These are phyloP conservation scores for Malassezia japonica DNA, from an alignment of 1,284 basidiomycete genomes.

Conservation along the genomic window DNA sequence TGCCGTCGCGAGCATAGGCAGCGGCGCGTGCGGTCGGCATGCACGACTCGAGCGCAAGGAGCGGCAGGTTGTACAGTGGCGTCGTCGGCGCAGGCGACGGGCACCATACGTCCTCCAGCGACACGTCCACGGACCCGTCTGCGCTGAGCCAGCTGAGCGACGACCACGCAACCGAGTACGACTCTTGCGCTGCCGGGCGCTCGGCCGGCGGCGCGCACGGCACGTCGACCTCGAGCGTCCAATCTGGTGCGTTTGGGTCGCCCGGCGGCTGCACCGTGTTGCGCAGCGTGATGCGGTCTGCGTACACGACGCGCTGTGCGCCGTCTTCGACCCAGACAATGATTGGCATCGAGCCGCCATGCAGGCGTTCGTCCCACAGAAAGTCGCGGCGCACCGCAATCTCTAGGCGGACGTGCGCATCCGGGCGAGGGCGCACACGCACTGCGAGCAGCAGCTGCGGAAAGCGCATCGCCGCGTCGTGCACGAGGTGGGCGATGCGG, in stretches of 20 bases:
- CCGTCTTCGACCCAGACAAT: constrained; percentile 93
- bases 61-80: constrained; percentile 71
- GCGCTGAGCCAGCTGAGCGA: constrained; percentile 92
- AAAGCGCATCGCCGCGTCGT: constrained; percentile 73
- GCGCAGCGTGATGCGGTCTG: constrained; percentile 54
- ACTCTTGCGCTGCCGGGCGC: constrained; percentile 16
- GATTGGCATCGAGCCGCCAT: constrained; percentile 74
- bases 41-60: constrained; percentile 59
- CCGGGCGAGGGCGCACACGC: constrained; percentile 62
- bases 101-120: constrained; percentile 69
- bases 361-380: constrained; percentile 70
- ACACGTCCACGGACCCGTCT: constrained; percentile 62
- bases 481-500: constrained; percentile 67
- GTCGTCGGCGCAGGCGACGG: constrained; percentile 58
- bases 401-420: constrained; percentile 70
- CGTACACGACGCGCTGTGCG: constrained; percentile 68
- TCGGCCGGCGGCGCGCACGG: constrained; percentile 51
- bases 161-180: constrained; percentile 58
- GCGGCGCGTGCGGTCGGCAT: constrained; percentile 19
- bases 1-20: constrained; percentile 45
- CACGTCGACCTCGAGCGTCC: constrained; percentile 61
- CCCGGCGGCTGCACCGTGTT: constrained; percentile 2
- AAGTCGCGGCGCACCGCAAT: constrained; percentile 64
- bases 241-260: constrained; percentile 12
- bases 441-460: constrained; percentile 65